Conservation (phyloP, 2,329 filamentous ascomycete genomes). For the Talaromyces marneffei region DNA sequence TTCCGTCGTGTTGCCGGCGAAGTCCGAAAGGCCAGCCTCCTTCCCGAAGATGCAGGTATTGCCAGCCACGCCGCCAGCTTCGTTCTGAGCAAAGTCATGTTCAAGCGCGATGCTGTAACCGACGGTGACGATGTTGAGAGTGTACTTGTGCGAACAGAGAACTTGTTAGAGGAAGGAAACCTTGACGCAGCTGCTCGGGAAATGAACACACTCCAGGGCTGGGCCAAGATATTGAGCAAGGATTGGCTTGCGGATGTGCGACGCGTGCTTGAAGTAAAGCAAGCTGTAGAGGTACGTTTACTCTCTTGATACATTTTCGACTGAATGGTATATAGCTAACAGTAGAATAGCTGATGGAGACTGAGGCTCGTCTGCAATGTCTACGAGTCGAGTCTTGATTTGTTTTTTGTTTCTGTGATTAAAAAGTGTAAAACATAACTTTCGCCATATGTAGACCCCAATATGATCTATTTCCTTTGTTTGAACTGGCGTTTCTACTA, state of each 20-base stretch:
- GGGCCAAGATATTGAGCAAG: constrained; percentile 89
- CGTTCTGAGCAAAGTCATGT: constrained; percentile 86
- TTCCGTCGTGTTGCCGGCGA: constrained; percentile 90
- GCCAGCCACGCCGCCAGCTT: constrained; percentile 89
- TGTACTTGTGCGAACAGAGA: constrained; percentile 82
- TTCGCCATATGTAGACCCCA: constrained; percentile 26
- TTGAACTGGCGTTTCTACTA: neutral
- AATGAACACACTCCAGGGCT: constrained; percentile 87
- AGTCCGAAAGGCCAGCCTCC: constrained; percentile 86
- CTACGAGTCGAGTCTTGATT: constrained; percentile 64
- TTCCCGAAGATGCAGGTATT: constrained; percentile 90
- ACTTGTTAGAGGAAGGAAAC: constrained; percentile 84
- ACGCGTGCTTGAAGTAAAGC: constrained; percentile 88
- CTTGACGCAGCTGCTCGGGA: constrained; percentile 86
- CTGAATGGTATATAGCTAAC: neutral
- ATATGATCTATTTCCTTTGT: constrained; percentile 29
- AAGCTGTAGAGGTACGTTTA: constrained; percentile 82
- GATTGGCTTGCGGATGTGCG: constrained; percentile 92
- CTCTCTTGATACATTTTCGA: neutral
- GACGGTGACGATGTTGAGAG: constrained; percentile 89
- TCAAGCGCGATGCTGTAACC: constrained; percentile 85
- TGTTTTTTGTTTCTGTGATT: constrained; percentile 13
- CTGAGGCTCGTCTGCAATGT: constrained; percentile 83
- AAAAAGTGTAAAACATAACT: constrained; percentile 36
- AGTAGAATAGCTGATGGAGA: constrained; percentile 68